Percentiles rank a stretch among this genome's conserved stretches.
Conservation (phyloP, 2,329 filamentous ascomycete genomes). For the Ophiocordyceps unilateralis region DNA sequence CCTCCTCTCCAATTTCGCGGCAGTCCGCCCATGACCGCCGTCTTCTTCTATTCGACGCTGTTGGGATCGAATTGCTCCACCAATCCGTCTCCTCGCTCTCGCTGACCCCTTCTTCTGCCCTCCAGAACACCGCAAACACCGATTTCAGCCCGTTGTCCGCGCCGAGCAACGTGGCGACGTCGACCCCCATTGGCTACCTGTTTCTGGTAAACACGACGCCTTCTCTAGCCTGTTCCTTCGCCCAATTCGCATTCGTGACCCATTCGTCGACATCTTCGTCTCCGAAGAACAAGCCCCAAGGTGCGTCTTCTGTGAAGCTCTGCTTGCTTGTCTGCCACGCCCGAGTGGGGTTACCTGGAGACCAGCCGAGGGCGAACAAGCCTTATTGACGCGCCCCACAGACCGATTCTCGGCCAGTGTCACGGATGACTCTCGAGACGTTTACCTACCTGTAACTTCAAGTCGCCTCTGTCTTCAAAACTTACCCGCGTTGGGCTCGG, state of each 20-base stretch:
- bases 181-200: slow-evolving; percentile 3
- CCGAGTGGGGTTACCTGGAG: not conserved
- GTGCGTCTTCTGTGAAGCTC: not conserved
- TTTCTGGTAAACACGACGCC: not conserved
- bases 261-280: slow-evolving; percentile 1
- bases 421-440: slow-evolving; percentile 33
- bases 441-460: slow-evolving; percentile 24
- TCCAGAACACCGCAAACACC: slow-evolving; percentile 22
- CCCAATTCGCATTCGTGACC: slow-evolving; percentile 9
- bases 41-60: not conserved
- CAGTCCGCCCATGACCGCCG: no score
- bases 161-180: slow-evolving; percentile 23
- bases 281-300: not conserved
- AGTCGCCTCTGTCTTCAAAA: slow-evolving; percentile 6
- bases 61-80: not conserved
- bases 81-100: not conserved
- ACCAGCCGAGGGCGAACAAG: not conserved
- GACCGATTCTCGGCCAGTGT: slow-evolving; percentile 5
- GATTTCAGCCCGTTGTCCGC: slow-evolving; percentile 32
- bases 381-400: not conserved
- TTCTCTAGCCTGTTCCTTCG: not conserved
- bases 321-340: not conserved
- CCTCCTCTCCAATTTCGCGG: not conserved
- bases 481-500: not conserved
- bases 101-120: slow-evolving; percentile 1